Evolutionary conservation across 169 alveolate genomes (phyloP), one percentile per base, ranked within the genome.

Genomic region (Babesia bovis): DNA sequence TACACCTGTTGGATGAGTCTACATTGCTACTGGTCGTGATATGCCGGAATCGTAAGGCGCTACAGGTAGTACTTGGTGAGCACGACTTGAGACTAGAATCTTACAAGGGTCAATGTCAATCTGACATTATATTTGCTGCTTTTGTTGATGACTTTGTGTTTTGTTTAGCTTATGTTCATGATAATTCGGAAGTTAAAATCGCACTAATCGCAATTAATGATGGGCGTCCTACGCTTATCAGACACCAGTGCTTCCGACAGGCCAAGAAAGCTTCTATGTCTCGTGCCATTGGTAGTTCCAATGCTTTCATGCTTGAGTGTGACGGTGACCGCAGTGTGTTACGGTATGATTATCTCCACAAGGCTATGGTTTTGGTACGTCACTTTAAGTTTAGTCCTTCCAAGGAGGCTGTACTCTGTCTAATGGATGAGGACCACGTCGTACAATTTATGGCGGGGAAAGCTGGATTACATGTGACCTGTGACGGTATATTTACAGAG

Each of bases 21-120:
- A 53, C 49, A 23, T 38, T 45, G 13, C 72, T 76, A 53, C 67
- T 30, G 47, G 85, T 63, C 50, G 49, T 51, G n/a, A 76, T 76
- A 1, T 76, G 81, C 45, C 57, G 70, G 41, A 13, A 15, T 15
- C 70, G 61, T 23, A 65, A 66, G 73, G 7, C 23, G 41, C 69
- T 76, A 4, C 68, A 66, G 45, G 50, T 76, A 32, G 58, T 47
- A 36, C 30, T 76, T 6, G 65, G 61, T 7, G 70, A 66, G 15
- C 53, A 49, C 5, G 12, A 30, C n/a, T 19, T 66, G 2, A 19
- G 40, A 2, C 41, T 76, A 52, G 85, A 76, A 51, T n/a, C 17
- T 51, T 76, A 66, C 56, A 25, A 3, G 26, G 85, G 66, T 63
- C 28, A 56, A 38, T 76, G 85, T 21, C 69, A 66, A 55, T 47